phyloP scores from a whole-genome alignment of 768 basidiomycete genomes.

The Porphyrellus cyaneotinctus region DNA sequence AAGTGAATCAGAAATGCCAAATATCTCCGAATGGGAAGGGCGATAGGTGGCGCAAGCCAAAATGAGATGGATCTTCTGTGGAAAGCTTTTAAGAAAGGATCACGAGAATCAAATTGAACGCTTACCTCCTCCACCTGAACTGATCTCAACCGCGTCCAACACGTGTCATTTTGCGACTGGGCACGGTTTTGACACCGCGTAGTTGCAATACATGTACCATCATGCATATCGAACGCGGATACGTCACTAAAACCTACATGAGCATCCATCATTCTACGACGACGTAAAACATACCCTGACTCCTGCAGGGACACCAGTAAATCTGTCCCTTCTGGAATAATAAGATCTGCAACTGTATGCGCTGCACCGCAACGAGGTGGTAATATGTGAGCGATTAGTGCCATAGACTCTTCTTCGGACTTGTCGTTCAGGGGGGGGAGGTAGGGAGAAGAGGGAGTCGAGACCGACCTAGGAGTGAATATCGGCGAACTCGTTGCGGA shows the following conservation, averaged over 20 bases:
- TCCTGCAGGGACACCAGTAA: slow-evolving; percentile 55
- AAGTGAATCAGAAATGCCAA: slow-evolving; percentile 18
- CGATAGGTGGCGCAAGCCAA: slow-evolving; percentile 42
- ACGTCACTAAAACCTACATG: slow-evolving; percentile 41
- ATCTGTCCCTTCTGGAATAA: slow-evolving; percentile 39
- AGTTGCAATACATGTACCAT: slow-evolving; percentile 39
- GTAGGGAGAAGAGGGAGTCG: slow-evolving; percentile 36
- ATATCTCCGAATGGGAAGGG: slow-evolving; percentile 17
- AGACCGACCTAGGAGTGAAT: slow-evolving; percentile 34
- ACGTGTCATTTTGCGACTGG: slow-evolving; percentile 3
- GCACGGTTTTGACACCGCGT: slow-evolving; percentile 9
- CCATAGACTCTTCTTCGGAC: slow-evolving; percentile 14
- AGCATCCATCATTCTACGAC: slow-evolving; percentile 1
- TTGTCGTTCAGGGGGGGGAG: slow-evolving; percentile 12
- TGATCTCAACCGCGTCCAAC: slow-evolving; percentile 22
- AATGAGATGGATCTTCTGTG: slow-evolving; percentile 31
- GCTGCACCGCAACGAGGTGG: slow-evolving; percentile 41
- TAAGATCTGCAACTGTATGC: slow-evolving; percentile 44
- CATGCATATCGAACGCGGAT: slow-evolving; percentile 49
- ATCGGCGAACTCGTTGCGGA: slow-evolving; percentile 45
- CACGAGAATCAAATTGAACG: not conserved
- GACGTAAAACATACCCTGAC: slow-evolving; percentile 49
- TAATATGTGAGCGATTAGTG: slow-evolving; percentile 37
- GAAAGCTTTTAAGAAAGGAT: not conserved
- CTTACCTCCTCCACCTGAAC: slow-evolving; percentile 22